phyloP scores from a whole-genome alignment of 2,329 filamentous ascomycete genomes.

The Paecilomyces formosus region DNA sequence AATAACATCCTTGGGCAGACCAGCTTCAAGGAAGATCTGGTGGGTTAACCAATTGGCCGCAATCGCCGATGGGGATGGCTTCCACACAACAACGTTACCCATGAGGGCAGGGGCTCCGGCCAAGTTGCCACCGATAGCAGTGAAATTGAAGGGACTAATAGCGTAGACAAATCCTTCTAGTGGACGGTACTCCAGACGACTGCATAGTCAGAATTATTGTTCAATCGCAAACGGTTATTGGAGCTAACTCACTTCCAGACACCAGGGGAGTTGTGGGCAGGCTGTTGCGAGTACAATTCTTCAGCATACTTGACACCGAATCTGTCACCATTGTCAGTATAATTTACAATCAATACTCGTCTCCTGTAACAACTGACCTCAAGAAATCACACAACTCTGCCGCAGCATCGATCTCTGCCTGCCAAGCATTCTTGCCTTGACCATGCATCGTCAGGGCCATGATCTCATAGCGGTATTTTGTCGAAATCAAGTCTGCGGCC shows the following conservation, averaged over 20 bases:
- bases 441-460: slow-evolving; percentile 95
- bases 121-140: slow-evolving; percentile 82
- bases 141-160: slow-evolving; percentile 93
- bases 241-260: slow-evolving; percentile 64
- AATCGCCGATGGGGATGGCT: slow-evolving; percentile 80
- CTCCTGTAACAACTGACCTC: slow-evolving; percentile 35
- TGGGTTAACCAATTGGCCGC: slow-evolving; percentile 83
- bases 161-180: slow-evolving; percentile 94
- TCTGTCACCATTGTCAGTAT: slow-evolving; percentile 13
- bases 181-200: slow-evolving; percentile 74
- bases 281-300: slow-evolving; percentile 83
- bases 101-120: slow-evolving; percentile 74
- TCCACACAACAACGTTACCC: slow-evolving; percentile 95
- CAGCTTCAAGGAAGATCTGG: slow-evolving; percentile 84
- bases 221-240: not conserved
- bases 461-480: slow-evolving; percentile 92
- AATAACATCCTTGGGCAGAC: slow-evolving; percentile 78
- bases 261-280: slow-evolving; percentile 70
- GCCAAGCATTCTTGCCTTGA: slow-evolving; percentile 97
- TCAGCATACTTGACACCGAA: slow-evolving; percentile 94
- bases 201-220: slow-evolving; percentile 14
- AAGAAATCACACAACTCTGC: slow-evolving; percentile 91
- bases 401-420: slow-evolving; percentile 96
- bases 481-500: slow-evolving; percentile 81
- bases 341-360: not conserved